Evolutionary conservation across 371 early-diverging fungal genomes (phyloP), one percentile per base, ranked within the genome.

Genomic region (Capillidium rhysosporum): DNA sequence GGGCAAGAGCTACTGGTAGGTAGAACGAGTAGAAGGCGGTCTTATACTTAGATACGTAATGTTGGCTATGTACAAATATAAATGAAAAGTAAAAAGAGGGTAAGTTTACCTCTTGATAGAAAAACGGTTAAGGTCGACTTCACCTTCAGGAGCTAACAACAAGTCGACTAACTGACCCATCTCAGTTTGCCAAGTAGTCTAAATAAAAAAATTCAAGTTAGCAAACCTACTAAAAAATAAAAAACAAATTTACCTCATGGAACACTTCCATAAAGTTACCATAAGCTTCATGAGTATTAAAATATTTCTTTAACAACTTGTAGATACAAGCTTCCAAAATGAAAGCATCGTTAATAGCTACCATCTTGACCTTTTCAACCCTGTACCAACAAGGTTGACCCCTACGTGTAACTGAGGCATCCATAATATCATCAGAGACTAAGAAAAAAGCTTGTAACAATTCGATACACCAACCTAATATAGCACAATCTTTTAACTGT

Each of bases 11-110:
- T 23, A 96, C 91, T 25, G 98, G 96, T 46, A 98, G 76, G 69
- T 98, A 95, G 77, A 98, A 97, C 34, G 96, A 92, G 73, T 98
- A 98, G 72, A 83, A 92, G 16, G 92, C 87, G 45, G 97, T 98
- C 76, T 98, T 98, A 78, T 84, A 92, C 56, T 80, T 76, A 60
- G 93, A 92, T 66, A 98, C 96, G 68, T 82, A 90, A 46, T 77
- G 66, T 67, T 96, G 84, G 62, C 80, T 79, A 61, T 9, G 54
- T 34, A 57, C 39, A 9, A 18, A 40, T 28, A 31, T 31, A 7
- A 18, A 46, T 14, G 46, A 4, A 24, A 52, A 30, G 40, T 31
- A 12, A 49, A n/a, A n/a, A n/a, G n/a, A n/a, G n/a, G n/a, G n/a
- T n/a, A n/a, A n/a, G n/a, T 65, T 62, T 66, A 86, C 84, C 89